Base-by-base conservation (phyloP, 306 rosid species). In the Castanopsis chinensis region DNA sequence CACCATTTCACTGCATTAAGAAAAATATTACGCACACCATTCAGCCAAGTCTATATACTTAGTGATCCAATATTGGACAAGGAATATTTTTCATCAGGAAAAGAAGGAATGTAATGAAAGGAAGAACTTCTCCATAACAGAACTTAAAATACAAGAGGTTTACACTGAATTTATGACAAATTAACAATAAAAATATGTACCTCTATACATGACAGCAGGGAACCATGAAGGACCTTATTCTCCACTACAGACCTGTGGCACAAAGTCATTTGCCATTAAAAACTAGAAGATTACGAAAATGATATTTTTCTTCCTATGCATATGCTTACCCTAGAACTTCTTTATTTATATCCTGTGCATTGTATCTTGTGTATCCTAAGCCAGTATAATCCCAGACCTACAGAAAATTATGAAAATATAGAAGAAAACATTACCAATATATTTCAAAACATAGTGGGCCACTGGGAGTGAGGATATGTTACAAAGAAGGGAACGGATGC, bases 371-470 rank as follows among this genome's bases (percentile, higher is more conserved):
- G 87, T 85, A 91, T 53, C 98, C 99, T 80, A 91, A 83, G 69
- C 97, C 97, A 75, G 97, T 91, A 84, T 92, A 92, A 81, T 92
- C 97, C 98, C 96, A 95, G 61, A 95, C 97, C 99, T 94, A 90
- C 79, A 83, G 71, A 45, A 73, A 71, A 65, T 58, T 51, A 76
- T 49, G 57, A 63, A 80, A 23, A 33, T 69, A 68, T 14, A 71
- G 41, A 74, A 8, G 37, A 71, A 58, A 53, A 27, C 33, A 80
- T 73, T 69, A 33, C 69, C 53, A 55, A 49, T 49, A 19, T 18
- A 18, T 71, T n/a, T 67, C 3, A n/a, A 33, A 19, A 68, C 6
- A 21, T 51, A 41, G 49, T n/a, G 70, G 13, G 9, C 3, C 75
- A 17, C 41, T 25, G 18, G 28, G 58, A 30, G 25, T 18, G 25